Base-by-base conservation (phyloP, 2,329 filamentous ascomycete genomes). In the Exophiala aquamarina region DNA sequence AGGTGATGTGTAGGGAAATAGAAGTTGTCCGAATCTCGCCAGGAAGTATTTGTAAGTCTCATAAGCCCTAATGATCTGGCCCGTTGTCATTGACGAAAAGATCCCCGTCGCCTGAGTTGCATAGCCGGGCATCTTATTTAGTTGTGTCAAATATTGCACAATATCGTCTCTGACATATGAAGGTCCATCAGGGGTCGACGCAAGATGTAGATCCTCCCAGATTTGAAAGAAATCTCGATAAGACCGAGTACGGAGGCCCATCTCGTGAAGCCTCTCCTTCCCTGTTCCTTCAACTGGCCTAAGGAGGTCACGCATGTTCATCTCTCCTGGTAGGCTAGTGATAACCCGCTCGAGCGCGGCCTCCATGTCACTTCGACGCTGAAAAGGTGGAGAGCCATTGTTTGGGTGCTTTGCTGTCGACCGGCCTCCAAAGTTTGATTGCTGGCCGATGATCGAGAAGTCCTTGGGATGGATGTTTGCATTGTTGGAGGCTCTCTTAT, bases 31-130 rank as follows among this genome's bases (percentile, higher is more conserved):
- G 19, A 74, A 60, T 23, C 62, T 61, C 32, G 64, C 62, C 18
- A 75, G 54, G 52, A 73, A 69, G 18, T 55, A 59, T n/a, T 70
- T 67, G 55, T 68, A 72, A 4, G 61, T 57, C 49, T 74, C 71
- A 41, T 74, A 74, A 14, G 60, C 56, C n/a, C 67, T 66, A 29
- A 72, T 62, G 23, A 63, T 63, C 43, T 61, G 60, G 20, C 60
- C 62, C 15, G 67, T 56, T 23, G 35, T 18, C 14, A 19, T 18
- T 18, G 35, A 18, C n/a, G 35, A 37, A 18, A 37, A 37, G 7
- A 37, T 37, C 14, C 35, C 35, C 4, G 35, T 7, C 15, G 4
- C 11, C n/a, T 37, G n/a, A n/a, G 15, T 59, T 21, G 2, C 59
- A 38, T 3, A 50, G 51, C 7, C 60, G 42, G 11, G 39, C 21